Conservation (phyloP, 139 green algal genomes). For the Chlorella sorokiniana region DNA sequence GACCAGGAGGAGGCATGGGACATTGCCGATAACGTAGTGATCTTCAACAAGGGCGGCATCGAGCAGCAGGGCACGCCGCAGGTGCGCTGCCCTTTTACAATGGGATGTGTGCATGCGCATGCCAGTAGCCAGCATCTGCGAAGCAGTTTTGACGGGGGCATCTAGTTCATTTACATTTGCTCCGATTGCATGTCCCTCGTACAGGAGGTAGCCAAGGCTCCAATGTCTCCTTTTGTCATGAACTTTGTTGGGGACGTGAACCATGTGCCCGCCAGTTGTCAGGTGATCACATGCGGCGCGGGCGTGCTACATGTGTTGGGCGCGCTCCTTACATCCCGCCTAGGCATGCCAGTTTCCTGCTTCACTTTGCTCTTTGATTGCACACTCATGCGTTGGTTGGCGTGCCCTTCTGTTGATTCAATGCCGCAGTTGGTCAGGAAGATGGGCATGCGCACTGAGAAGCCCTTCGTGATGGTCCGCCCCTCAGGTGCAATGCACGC, state of each 20-base stretch:
- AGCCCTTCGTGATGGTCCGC: constrained; percentile 74
- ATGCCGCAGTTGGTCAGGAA: constrained; percentile 50
- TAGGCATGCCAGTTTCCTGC: too few species aligned
- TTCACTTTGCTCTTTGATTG: too few species aligned
- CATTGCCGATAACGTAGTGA: constrained; percentile 75
- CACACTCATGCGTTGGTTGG: too few species aligned
- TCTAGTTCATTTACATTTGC: too few species aligned
- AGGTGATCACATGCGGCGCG: constrained; percentile 31
- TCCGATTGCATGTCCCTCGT: too few species aligned
- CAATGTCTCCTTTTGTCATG: constrained; percentile 82
- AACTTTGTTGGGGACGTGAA: constrained; percentile 81
- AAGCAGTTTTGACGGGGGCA: not conserved
- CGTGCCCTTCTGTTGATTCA: not conserved
- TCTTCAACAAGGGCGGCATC: constrained; percentile 68
- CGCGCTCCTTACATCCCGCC: not conserved
- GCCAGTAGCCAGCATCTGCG: not conserved
- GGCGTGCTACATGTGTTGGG: not conserved
- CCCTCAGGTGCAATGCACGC: constrained; percentile 33
- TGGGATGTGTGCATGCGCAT: not conserved
- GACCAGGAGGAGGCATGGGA: constrained; percentile 73
- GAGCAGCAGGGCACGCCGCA: constrained; percentile 71
- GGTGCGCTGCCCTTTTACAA: constrained; percentile 15
- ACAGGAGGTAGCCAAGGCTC: constrained; percentile 41
- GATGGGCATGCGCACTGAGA: constrained; percentile 58
- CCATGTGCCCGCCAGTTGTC: constrained; percentile 57